A percentile compares a stretch with the other conserved stretches of the same genome.
Conservation (phyloP, 495 filamentous ascomycete species). For the Melanomma pulvis-pyrius region DNA sequence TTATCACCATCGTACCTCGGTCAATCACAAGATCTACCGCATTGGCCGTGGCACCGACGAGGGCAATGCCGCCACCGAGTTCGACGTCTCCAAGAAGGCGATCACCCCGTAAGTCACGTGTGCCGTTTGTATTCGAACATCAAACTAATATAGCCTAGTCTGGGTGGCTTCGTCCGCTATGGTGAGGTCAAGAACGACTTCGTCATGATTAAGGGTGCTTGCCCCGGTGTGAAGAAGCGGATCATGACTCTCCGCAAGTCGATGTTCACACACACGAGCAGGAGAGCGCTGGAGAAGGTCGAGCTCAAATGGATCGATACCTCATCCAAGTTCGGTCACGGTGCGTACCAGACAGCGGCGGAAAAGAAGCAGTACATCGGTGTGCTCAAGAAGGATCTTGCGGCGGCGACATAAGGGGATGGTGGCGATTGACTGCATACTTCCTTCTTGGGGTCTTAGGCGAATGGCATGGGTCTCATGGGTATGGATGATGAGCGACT, state of each 20-base stretch:
- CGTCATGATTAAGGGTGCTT: slow-evolving; percentile 94
- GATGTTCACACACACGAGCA: slow-evolving; percentile 95
- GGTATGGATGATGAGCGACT: slow-evolving; percentile 15
- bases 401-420: slow-evolving; percentile 64
- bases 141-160: slow-evolving; percentile 58
- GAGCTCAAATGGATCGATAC: slow-evolving; percentile 99
- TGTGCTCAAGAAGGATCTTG: slow-evolving; percentile 98
- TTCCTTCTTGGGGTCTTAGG: slow-evolving; percentile 34
- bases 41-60: slow-evolving; percentile 89
- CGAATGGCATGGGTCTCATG: slow-evolving; percentile 28
- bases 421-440: slow-evolving; percentile 21
- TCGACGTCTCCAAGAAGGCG: slow-evolving; percentile 97
- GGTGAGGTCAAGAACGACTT: slow-evolving; percentile 99
- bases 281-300: slow-evolving; percentile 96
- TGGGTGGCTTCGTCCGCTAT: slow-evolving; percentile 99
- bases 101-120: slow-evolving; percentile 92
- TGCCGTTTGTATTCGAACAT: slow-evolving; percentile 22
- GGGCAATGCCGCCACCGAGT: slow-evolving; percentile 90
- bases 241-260: slow-evolving; percentile 99
- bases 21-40: slow-evolving; percentile 99
- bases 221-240: slow-evolving; percentile 99
- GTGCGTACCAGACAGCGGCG: slow-evolving; percentile 95
- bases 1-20: slow-evolving; percentile 99
- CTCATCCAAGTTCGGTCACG: slow-evolving; percentile 99
- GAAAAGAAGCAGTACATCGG: slow-evolving; percentile 96